These are phyloP conservation scores for Barnettozyma hawaiiensis DNA, from an alignment of 1,139 yeast genomes.

Conservation along the genomic window DNA sequence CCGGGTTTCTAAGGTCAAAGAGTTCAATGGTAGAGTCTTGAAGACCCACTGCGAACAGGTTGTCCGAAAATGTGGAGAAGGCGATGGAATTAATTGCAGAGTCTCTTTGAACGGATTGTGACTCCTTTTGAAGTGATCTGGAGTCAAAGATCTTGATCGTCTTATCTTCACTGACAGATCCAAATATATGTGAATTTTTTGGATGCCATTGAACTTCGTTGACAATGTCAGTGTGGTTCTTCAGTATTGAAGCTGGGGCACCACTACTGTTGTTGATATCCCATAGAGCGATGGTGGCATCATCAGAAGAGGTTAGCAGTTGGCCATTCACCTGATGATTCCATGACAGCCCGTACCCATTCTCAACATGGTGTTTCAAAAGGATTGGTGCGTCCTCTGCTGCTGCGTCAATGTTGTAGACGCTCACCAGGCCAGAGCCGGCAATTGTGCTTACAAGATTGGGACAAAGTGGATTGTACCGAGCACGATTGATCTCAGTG, in stretches of 20 bases:
- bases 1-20: slow-evolving; percentile 51
- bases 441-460: slow-evolving; percentile 69
- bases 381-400: slow-evolving; percentile 25
- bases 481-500: slow-evolving; percentile 73
- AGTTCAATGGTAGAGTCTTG: slow-evolving; percentile 60
- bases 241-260: slow-evolving; percentile 28
- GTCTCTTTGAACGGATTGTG: slow-evolving; percentile 32
- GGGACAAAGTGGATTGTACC: slow-evolving; percentile 72
- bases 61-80: slow-evolving; percentile 55
- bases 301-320: slow-evolving; percentile 60
- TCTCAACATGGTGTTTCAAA: slow-evolving; percentile 51
- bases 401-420: slow-evolving; percentile 40
- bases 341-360: slow-evolving; percentile 75
- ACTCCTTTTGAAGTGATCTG: slow-evolving; percentile 34
- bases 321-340: slow-evolving; percentile 42
- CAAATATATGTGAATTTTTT: slow-evolving; percentile 46
- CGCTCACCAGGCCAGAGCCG: slow-evolving; percentile 64
- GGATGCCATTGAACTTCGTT: slow-evolving; percentile 73
- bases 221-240: slow-evolving; percentile 49
- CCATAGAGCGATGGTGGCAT: slow-evolving; percentile 53
- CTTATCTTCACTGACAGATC: slow-evolving; percentile 69
- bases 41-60: slow-evolving; percentile 63
- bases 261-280: slow-evolving; percentile 33
- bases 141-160: slow-evolving; percentile 63
- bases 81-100: slow-evolving; percentile 53